Evolutionary conservation across 164 flowering plant genomes (phyloP).

Genomic region (Berberis thunbergii): DNA sequence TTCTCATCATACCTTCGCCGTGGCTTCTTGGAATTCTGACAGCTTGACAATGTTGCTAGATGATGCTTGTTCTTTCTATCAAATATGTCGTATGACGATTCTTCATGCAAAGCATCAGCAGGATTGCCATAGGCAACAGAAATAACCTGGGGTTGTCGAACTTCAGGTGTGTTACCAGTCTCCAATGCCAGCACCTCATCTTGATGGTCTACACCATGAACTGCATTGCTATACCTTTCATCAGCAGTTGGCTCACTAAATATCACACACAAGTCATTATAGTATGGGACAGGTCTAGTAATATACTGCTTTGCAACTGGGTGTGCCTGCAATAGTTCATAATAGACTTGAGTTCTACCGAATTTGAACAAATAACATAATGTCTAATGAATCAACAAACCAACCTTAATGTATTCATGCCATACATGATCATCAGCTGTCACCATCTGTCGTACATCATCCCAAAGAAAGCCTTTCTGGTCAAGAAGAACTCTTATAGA

Average conservation of each 20-base stretch:
- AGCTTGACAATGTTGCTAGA: neutral
- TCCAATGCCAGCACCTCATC: constrained; percentile 9
- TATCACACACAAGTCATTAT: constrained; percentile 40
- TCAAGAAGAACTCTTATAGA: constrained; percentile 42
- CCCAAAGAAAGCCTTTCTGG: constrained; percentile 48
- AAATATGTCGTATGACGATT: neutral
- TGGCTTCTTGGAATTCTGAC: constrained; percentile 3
- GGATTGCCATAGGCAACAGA: constrained; percentile 4
- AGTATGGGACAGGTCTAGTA: constrained; percentile 54
- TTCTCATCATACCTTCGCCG: constrained; percentile 9
- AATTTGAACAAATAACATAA: neutral
- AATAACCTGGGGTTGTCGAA: constrained; percentile 14
- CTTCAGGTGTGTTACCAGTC: neutral
- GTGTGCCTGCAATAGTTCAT: constrained; percentile 32
- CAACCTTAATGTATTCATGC: constrained; percentile 54
- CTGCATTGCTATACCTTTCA: constrained; percentile 21
- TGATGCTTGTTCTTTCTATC: constrained; percentile 2
- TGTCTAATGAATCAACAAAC: neutral
- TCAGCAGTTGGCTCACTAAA: constrained; percentile 24
- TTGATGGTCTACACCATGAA: constrained; percentile 13
- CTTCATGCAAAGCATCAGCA: constrained; percentile 8
- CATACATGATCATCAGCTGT: constrained; percentile 53
- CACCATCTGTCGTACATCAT: constrained; percentile 53
- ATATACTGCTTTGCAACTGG: constrained; percentile 54
- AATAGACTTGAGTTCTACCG: neutral